Percentiles rank a stretch among this genome's conserved stretches.
phyloP scores from a whole-genome alignment of 805 yeast genomes.

The Tetrapisispora arboricola region DNA sequence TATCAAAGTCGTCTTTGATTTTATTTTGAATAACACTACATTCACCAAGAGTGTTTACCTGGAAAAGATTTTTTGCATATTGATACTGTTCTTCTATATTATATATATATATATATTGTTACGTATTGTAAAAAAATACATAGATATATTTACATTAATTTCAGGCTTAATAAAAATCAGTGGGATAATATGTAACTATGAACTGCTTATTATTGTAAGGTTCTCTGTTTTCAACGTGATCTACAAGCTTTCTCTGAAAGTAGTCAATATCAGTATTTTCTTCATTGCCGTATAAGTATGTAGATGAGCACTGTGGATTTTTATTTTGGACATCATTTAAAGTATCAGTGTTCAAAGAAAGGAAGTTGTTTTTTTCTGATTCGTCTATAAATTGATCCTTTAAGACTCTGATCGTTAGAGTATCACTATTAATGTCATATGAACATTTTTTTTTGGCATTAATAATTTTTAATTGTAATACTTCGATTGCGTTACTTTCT shows the following conservation, averaged over 20 bases:
- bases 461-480: background rate
- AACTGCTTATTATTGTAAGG: background rate
- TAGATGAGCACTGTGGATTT: background rate
- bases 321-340: background rate
- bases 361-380: background rate
- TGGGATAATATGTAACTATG: background rate
- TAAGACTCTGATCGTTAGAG: background rate
- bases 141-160: too few species aligned
- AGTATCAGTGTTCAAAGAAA: background rate
- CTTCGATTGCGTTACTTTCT: background rate
- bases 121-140: too few species aligned
- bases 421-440: background rate
- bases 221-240: background rate
- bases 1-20: too few species aligned
- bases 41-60: too few species aligned
- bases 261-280: background rate
- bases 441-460: slow-evolving; percentile 1
- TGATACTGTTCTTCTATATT: too few species aligned
- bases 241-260: background rate
- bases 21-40: too few species aligned
- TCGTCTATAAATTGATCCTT: background rate
- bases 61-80: too few species aligned
- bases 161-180: background rate
- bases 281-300: background rate
- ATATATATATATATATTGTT: too few species aligned